A percentile compares a stretch with the other conserved stretches of the same genome.
phyloP scores from a whole-genome alignment of 768 basidiomycete genomes.

The Lactifluus subvellereus region DNA sequence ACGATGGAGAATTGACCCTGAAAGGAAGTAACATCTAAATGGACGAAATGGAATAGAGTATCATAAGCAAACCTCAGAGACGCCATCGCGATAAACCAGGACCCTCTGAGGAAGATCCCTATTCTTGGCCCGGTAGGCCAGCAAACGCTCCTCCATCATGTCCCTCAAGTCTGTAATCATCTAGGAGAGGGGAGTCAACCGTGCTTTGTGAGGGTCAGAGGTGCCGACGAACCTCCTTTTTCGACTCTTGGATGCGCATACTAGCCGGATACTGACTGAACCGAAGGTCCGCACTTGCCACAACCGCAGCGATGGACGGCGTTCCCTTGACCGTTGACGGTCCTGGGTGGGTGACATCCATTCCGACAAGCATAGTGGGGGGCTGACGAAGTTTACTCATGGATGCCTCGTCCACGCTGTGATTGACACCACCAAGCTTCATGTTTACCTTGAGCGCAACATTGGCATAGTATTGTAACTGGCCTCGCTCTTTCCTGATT shows the following conservation, averaged over 20 bases:
- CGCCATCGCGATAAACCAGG: constrained; percentile 66
- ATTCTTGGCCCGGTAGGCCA: constrained; percentile 36
- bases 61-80: constrained; percentile 54
- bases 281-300: constrained; percentile 41
- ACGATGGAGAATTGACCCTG: constrained; percentile 48
- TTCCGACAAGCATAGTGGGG: constrained; percentile 51
- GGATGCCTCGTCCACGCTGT: constrained; percentile 38
- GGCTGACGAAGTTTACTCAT: constrained; percentile 35
- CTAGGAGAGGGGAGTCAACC: constrained; percentile 17
- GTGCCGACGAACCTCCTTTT: constrained; percentile 56
- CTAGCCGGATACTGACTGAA: constrained; percentile 48
- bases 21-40: background rate
- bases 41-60: background rate
- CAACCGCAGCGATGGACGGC: constrained; percentile 50
- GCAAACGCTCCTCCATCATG: constrained; percentile 47
- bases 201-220: background rate
- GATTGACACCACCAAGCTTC: constrained; percentile 51
- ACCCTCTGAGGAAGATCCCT: constrained; percentile 40
- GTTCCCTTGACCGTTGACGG: constrained; percentile 57
- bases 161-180: constrained; percentile 45
- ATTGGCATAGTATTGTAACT: constrained; percentile 48
- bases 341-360: constrained; percentile 75
- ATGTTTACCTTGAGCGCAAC: constrained; percentile 52
- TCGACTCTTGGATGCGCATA: constrained; percentile 46
- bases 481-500: constrained; percentile 59